Evolutionary conservation across 345 rosid genomes (phyloP), one percentile per base, ranked within the genome.

Genomic region (Gossypioides kirkii): DNA sequence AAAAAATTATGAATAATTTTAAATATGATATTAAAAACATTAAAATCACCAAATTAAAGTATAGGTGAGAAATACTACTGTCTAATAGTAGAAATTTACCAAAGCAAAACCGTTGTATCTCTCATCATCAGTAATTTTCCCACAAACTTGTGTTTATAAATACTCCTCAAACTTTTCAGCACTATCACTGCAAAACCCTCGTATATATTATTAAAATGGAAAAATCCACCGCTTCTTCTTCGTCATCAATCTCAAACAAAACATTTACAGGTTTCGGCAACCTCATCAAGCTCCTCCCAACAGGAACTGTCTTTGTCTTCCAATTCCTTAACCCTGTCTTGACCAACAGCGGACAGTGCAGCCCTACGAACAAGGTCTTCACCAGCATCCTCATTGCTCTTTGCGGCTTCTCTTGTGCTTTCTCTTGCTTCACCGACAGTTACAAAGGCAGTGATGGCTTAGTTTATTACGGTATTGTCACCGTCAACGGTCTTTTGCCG

Each of bases 201-300:
- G 17, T 1, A 2, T 11, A 7, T 16, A 11, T 16, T 20, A 12
- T 10, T 7, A 25, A 68, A 54, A 65, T 63, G 70, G 50, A 4
- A 4, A 70, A 63, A 50, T 55, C 49, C 62, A 75, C 25, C 56
- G 8, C 80, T 36, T 56, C 73, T 63, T 61, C 72, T 32, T 80
- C 87, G n/a, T 70, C 85, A 50, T 81, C 86, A 61, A 47, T 82
- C 42, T 63, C 77, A 46, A 90, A 78, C 71, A 83, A 55, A 76
- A 80, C 91, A 45, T 81, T 88, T 14, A 36, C 75, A 4, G 90
- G 94, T n/a, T 42, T 88, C 0, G 88, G 92, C 2, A 93, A 86
- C 84, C 89, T 93, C 45, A 56, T 93, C 74, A 90, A 84, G 87
- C 87, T 91, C 63, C 97, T 93, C 42, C 98, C 98, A 0, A 89